Conservation (phyloP, 371 early-diverging fungal genomes). For the Rhizopus stolonifer region DNA sequence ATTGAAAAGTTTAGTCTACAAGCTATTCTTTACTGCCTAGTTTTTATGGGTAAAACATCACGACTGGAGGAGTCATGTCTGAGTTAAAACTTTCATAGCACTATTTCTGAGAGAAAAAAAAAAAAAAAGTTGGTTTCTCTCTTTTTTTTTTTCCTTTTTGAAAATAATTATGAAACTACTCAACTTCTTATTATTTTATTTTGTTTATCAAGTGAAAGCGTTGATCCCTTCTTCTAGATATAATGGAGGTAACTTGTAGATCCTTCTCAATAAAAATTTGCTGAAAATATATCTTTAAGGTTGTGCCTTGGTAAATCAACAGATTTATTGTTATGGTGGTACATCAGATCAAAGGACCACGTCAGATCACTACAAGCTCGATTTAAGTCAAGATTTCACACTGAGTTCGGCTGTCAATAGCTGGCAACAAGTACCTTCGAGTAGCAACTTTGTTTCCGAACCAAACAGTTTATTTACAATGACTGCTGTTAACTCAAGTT, state of each 20-base stretch:
- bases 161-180: not conserved
- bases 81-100: not conserved
- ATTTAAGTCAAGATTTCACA: constrained; percentile 13
- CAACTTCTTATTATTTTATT: not conserved
- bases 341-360: constrained; percentile 11
- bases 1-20: not conserved
- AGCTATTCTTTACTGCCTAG: too few species aligned
- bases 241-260: constrained; percentile 12
- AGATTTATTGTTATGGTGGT: constrained; percentile 21
- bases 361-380: constrained; percentile 18
- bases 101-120: not conserved
- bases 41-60: too few species aligned
- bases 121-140: not conserved
- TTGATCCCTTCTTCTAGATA: constrained; percentile 13
- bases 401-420: constrained; percentile 1
- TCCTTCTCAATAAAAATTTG: not conserved
- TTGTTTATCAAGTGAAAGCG: constrained; percentile 4
- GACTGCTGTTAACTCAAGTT: constrained; percentile 13
- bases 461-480: constrained; percentile 20
- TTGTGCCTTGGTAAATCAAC: constrained; percentile 6
- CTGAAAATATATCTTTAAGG: not conserved
- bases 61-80: too few species aligned
- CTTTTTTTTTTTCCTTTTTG: constrained; percentile 1
- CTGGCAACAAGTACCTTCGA: constrained; percentile 6
- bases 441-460: constrained; percentile 4